Evolutionary conservation across 164 flowering plant genomes (phyloP).

Genomic region (Piper betle): DNA sequence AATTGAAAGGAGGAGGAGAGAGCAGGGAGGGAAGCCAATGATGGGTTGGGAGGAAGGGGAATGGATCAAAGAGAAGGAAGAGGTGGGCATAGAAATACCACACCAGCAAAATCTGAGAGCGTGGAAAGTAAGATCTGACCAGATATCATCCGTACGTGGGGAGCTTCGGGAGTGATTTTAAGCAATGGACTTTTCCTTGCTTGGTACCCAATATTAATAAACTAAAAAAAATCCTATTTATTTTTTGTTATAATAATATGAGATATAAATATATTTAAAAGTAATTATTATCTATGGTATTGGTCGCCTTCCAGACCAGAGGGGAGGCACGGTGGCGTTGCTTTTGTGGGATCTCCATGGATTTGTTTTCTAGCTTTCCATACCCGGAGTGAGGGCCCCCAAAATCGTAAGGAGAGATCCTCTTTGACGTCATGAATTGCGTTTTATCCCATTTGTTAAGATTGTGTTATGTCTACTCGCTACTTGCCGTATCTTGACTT

Average conservation of each 20-base stretch:
- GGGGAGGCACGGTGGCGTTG: background rate
- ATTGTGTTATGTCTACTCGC: background rate
- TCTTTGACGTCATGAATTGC: background rate
- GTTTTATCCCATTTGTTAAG: background rate
- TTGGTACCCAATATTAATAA: no score
- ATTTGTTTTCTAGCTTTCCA: background rate
- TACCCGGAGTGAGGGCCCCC: background rate
- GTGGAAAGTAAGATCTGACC: slow-evolving; percentile 56
- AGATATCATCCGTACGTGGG: slow-evolving; percentile 33
- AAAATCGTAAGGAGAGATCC: background rate
- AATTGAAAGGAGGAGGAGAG: background rate
- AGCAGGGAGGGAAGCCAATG: background rate
- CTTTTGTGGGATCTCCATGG: background rate
- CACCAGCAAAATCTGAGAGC: slow-evolving; percentile 35
- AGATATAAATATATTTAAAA: no score
- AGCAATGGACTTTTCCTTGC: slow-evolving; percentile 17
- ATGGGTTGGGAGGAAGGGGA: background rate
- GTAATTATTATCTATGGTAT: background rate
- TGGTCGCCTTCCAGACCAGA: background rate
- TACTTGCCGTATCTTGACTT: background rate
- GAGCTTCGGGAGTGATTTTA: slow-evolving; percentile 24
- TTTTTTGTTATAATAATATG: no score
- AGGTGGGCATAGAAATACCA: slow-evolving; percentile 27
- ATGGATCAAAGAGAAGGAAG: slow-evolving; percentile 10
- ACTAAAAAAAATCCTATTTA: no score